Evolutionary conservation across 257 asterid species (phyloP), one percentile per base, ranked within the genome.

Genomic region (Jasminum sambac): DNA sequence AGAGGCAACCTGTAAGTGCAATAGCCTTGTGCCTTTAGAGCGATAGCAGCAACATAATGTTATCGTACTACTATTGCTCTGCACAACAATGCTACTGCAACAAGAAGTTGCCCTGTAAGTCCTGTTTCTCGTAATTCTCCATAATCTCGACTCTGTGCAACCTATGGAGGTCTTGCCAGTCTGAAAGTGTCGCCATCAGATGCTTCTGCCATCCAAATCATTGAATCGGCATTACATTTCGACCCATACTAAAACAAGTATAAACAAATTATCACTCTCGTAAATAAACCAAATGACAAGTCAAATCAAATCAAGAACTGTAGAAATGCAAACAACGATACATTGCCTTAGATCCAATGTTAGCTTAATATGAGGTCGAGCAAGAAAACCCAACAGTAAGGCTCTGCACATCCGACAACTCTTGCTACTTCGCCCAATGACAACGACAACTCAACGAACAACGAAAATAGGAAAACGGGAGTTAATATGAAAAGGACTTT

Each of bases 121-220:
- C n/a, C n/a, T n/a, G n/a, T n/a, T n/a, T n/a, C n/a, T n/a, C n/a
- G n/a, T n/a, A n/a, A n/a, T n/a, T n/a, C 10, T 37, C 39, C 6
- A 11, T 41, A 65, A 30, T 39, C 16, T 41, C 38, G 14, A 17
- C 57, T 40, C 79, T 26, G 17, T 61, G 48, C 75, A 83, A 71
- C 74, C 79, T 64, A 74, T 52, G 80, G 64, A 66, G 82, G 70
- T 73, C 78, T 66, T 66, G 19, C 67, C 78, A 17, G 50, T 71
- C 72, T 23, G n/a, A 63, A 63, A 40, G 57, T 73, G 75, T 70
- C 78, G 30, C 55, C 48, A 72, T 78, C 84, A 81, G 67, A 81
- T 69, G 82, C 88, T 79, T 81, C 84, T 81, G 87, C 63, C 67
- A 78, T 69, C 55, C 75, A 10, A 11, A 69, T 76, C 76, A 30